Base-by-base conservation (phyloP, 2,329 filamentous ascomycete genomes). In the Aspergillus udagawae region DNA sequence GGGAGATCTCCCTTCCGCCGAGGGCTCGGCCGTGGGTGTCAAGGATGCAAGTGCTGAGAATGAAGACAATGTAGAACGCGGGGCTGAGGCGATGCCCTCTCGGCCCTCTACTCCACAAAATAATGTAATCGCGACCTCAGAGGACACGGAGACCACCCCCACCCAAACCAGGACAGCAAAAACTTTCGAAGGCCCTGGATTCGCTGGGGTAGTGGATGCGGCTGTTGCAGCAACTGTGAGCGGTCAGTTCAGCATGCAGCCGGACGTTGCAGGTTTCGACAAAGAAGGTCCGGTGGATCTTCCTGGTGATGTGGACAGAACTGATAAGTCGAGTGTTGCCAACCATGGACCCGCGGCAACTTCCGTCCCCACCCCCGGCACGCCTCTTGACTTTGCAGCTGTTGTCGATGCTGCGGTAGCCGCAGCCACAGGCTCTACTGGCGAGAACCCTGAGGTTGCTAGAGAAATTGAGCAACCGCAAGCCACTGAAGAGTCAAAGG, bases 1-100 rank as follows among this genome's bases (percentile, higher is more conserved):
- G 41, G 64, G 62, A 1, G 38, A 53, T 10, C 62, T 73, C 10
- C 69, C 70, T 52, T 72, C 70, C 21, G 63, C 61, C n/a, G 68
- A 71, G 54, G 68, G 70, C 2, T 72, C 73, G 4, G 57, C 63
- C 8, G 57, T 72, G 54, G 63, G 66, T 8, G 60, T 59, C 3
- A 68, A 61, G 55, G 63, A 66, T 9, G 23, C 53, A 20, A 56
- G 61, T 14, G 56, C 54, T 23, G 63, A 63, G 9, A 41, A 55
- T 10, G 62, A 68, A 12, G 61, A 63, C 50, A 57, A 6, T 25
- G 51, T 50, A 52, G 52, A 69, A 50, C 58, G 60, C 32, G 51
- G 58, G 9, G 29, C 64, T 17, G 58, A 64, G 14, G 50, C 53
- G 25, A 55, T 68, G 10, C 65, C 64, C 20, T 59, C 55, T 29